Evolutionary conservation across 1,284 basidiomycete species (phyloP).

Genomic region (Heterobasidion parviporum): DNA sequence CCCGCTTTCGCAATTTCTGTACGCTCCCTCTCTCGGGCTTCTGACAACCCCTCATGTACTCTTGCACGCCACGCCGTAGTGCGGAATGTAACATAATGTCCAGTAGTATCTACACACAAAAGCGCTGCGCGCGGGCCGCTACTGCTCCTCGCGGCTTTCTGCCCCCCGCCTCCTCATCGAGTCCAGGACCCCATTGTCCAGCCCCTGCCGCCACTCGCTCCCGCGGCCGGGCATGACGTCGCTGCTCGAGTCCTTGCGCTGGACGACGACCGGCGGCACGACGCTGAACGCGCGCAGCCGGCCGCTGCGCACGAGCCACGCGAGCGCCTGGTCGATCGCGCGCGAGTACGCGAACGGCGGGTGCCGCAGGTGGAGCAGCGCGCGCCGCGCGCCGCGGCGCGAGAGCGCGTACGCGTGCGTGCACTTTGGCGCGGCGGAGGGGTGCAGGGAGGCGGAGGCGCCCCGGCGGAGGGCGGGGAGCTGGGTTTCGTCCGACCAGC

Average conservation of each 20-base stretch:
- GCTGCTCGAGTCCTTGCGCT: constrained; percentile 45
- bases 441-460: constrained; percentile 28
- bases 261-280: constrained; percentile 56
- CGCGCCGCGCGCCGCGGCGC: constrained; percentile 40
- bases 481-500: constrained; percentile 59
- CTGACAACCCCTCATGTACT: no score
- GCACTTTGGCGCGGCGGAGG: constrained; percentile 54
- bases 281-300: constrained; percentile 51
- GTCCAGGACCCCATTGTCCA: constrained; percentile 35
- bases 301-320: constrained; percentile 55
- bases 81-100: no score
- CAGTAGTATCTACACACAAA: neutral
- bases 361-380: constrained; percentile 45
- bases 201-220: constrained; percentile 44
- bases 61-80: no score
- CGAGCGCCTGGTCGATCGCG: constrained; percentile 65
- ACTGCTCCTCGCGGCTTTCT: no score
- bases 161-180: neutral
- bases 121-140: neutral
- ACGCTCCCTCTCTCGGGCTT: no score
- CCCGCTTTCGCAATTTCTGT: no score
- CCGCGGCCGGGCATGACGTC: constrained; percentile 44
- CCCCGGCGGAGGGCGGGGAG: constrained; percentile 18
- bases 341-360: constrained; percentile 70
- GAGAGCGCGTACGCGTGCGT: constrained; percentile 63